Evolutionary conservation across 805 yeast genomes (phyloP).

Genomic region (Debaryomyces hansenii): DNA sequence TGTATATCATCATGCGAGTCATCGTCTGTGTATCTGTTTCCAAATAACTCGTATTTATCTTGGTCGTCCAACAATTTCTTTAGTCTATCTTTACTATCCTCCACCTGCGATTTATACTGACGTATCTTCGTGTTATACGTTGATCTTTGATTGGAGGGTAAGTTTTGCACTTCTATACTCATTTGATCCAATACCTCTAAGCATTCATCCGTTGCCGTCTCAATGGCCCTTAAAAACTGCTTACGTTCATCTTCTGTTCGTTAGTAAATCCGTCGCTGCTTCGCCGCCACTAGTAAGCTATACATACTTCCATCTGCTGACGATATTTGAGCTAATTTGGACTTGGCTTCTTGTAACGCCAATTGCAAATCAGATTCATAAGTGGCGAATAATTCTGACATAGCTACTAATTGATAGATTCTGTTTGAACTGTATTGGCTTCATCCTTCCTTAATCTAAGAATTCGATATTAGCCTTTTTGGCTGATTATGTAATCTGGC

Average conservation of each 20-base stretch:
- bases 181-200: constrained; percentile 82
- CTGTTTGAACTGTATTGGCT: neutral
- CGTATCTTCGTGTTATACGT: constrained; percentile 74
- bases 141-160: constrained; percentile 74
- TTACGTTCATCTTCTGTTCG: constrained; percentile 46
- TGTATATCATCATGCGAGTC: constrained; percentile 30
- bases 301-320: constrained; percentile 44
- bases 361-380: constrained; percentile 74
- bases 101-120: constrained; percentile 61
- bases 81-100: constrained; percentile 54
- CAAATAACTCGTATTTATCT: constrained; percentile 74
- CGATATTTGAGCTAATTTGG: constrained; percentile 57
- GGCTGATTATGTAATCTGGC: too few species aligned
- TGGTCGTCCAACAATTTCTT: constrained; percentile 63
- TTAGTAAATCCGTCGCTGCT: constrained; percentile 14
- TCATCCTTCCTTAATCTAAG: too few species aligned
- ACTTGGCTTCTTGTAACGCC: constrained; percentile 67
- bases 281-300: neutral
- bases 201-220: constrained; percentile 74
- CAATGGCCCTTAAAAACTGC: constrained; percentile 57
- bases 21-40: constrained; percentile 45
- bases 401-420: constrained; percentile 6
- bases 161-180: constrained; percentile 79
- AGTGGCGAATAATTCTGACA: constrained; percentile 57
- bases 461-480: too few species aligned